phyloP scores from a whole-genome alignment of 495 filamentous ascomycete species.

The Penicillium atrosanguineum region DNA sequence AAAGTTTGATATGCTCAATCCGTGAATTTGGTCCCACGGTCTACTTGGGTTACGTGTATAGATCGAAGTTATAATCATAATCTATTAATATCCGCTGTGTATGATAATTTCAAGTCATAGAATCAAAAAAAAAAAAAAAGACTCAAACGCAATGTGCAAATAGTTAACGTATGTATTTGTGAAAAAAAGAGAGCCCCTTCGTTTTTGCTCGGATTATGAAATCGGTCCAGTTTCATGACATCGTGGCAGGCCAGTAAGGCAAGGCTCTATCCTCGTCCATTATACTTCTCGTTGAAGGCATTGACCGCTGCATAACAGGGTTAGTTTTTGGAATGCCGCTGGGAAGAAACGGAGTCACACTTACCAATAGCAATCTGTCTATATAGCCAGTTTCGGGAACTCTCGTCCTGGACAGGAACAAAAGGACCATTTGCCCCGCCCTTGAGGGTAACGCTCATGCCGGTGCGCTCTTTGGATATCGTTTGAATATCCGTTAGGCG shows the following conservation, averaged over 20 bases:
- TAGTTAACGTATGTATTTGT: slow-evolving; percentile 2
- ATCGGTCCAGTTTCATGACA: slow-evolving; percentile 22
- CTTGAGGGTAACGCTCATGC: slow-evolving; percentile 82
- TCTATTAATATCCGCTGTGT: slow-evolving; percentile 2
- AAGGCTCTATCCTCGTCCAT: slow-evolving; percentile 51
- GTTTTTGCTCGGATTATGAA: slow-evolving; percentile 15
- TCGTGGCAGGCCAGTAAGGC: slow-evolving; percentile 15
- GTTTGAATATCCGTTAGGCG: slow-evolving; percentile 94
- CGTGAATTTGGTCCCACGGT: background rate
- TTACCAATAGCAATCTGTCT: slow-evolving; percentile 61
- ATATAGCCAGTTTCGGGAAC: slow-evolving; percentile 82
- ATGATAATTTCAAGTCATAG: background rate
- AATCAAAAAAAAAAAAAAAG: background rate
- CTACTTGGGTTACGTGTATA: background rate
- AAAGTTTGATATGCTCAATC: background rate
- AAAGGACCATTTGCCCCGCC: slow-evolving; percentile 93
- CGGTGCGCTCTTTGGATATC: slow-evolving; percentile 93
- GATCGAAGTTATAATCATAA: background rate
- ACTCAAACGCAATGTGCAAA: slow-evolving; percentile 1
- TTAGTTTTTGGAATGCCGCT: slow-evolving; percentile 12
- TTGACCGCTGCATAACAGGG: slow-evolving; percentile 50
- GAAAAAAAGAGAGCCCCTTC: background rate
- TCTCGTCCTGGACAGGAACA: slow-evolving; percentile 88
- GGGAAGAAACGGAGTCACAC: slow-evolving; percentile 1
- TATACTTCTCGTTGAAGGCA: slow-evolving; percentile 70